Conservation (phyloP, 306 rosid genomes). For the Begonia peltatifolia region DNA sequence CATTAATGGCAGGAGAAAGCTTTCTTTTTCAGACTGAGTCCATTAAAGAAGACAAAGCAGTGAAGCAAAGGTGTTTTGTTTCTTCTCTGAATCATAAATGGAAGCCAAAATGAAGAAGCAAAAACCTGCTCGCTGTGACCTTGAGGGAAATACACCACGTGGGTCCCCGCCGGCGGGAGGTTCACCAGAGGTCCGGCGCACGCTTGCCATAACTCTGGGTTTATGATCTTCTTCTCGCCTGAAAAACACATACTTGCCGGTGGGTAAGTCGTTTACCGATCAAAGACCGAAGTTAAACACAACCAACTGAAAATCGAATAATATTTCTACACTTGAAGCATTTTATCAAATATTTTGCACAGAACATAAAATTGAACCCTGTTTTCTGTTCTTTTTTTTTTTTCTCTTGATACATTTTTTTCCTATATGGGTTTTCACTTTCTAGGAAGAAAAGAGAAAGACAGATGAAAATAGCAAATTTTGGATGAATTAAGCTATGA, state of each 20-base stretch:
- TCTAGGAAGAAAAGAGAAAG: too few species aligned
- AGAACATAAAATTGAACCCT: too few species aligned
- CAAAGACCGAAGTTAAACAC: too few species aligned
- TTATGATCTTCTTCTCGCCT: conserved; percentile 47
- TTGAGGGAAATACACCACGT: conserved; percentile 87
- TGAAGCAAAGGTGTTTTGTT: neutral
- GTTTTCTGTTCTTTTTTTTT: too few species aligned
- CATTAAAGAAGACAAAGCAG: neutral
- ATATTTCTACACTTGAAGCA: too few species aligned
- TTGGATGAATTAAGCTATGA: too few species aligned
- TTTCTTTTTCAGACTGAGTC: neutral
- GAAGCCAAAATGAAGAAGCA: neutral
- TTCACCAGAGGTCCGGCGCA: conserved; percentile 93
- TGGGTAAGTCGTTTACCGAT: too few species aligned
- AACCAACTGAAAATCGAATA: too few species aligned
- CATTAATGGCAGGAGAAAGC: neutral
- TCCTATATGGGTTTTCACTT: too few species aligned
- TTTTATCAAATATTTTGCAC: too few species aligned
- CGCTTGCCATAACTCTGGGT: conserved; percentile 90
- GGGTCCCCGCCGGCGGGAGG: conserved; percentile 74
- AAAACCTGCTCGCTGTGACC: conserved; percentile 84
- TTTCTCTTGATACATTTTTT: too few species aligned
- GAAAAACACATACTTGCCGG: conserved; percentile 1
- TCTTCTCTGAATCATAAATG: neutral
- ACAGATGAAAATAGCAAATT: too few species aligned